phyloP scores from a whole-genome alignment of 2,329 filamentous ascomycete species.

The Cladosporium oxysporum region DNA sequence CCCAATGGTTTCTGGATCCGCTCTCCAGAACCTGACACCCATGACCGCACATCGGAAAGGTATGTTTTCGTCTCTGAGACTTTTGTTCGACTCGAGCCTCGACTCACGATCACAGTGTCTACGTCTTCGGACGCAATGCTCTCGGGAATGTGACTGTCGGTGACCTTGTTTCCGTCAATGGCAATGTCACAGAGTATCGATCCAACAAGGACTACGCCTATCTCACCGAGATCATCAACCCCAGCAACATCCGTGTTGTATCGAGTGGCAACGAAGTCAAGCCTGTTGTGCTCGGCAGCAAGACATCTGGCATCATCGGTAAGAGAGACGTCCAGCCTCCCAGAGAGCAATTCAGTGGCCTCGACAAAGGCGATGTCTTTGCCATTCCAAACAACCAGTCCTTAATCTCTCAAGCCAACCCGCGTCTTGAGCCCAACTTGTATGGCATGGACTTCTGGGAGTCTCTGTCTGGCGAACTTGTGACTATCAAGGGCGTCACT shows the following conservation, averaged over 20 bases:
- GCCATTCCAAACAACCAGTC: slow-evolving; percentile 63
- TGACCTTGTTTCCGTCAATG: slow-evolving; percentile 62
- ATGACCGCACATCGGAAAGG: slow-evolving; percentile 59
- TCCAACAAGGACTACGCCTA: slow-evolving; percentile 60
- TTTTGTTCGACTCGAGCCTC: background rate
- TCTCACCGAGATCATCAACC: slow-evolving; percentile 63
- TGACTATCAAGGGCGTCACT: slow-evolving; percentile 54
- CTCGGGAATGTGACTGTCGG: slow-evolving; percentile 59
- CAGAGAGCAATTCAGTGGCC: slow-evolving; percentile 59
- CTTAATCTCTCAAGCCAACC: slow-evolving; percentile 61
- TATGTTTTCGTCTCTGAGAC: background rate
- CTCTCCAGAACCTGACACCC: slow-evolving; percentile 58
- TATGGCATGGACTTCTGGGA: slow-evolving; percentile 77
- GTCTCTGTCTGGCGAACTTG: slow-evolving; percentile 66
- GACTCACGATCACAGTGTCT: slow-evolving; percentile 44
- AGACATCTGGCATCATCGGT: slow-evolving; percentile 41
- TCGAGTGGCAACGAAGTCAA: slow-evolving; percentile 57
- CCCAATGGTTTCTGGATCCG: slow-evolving; percentile 65
- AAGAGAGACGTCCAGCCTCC: slow-evolving; percentile 57
- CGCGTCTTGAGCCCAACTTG: slow-evolving; percentile 58
- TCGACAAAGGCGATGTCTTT: slow-evolving; percentile 68
- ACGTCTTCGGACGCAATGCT: slow-evolving; percentile 60
- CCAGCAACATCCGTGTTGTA: slow-evolving; percentile 55
- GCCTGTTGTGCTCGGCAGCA: slow-evolving; percentile 55
- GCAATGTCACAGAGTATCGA: slow-evolving; percentile 61